Evolutionary conservation across 495 filamentous ascomycete genomes (phyloP), one percentile per base, ranked within the genome.

Genomic region (Chaetomium tenue): DNA sequence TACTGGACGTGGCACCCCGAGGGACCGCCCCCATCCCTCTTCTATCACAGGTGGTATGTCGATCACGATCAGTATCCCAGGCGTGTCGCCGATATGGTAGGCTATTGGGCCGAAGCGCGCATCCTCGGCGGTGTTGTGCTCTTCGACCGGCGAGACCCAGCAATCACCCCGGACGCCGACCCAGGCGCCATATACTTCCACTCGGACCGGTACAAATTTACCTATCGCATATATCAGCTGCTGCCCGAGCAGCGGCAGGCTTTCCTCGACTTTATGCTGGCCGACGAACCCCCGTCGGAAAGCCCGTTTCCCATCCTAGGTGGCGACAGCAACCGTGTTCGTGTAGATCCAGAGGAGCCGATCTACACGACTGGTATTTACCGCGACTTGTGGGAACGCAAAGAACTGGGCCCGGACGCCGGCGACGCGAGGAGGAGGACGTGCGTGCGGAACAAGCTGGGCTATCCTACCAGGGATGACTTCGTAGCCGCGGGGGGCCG

Each of bases 41-140:
- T 76, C 55, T 60, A 53, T 56, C 70, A 75, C 54, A 28, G 8
- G 1, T 66, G 40, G 13, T 76, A 75, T 55, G 3, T 26, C 18
- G 61, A 71, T n/a, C 42, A 55, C 22, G 47, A 72, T 22, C 67
- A 70, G 39, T 78, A 75, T 54, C 71, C 73, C 18, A 54, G 70
- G 6, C 67, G 64, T 13, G 66, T 72, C 11, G 71, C 70, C 8
- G 73, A 76, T 63, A 53, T 71, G 13, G 71, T 74, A 22, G 76
- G 73, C 26, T 76, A 75, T 62, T 76, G 72, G 74, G 74, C 71
- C 44, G 74, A 74, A 60, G 59, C 61, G 12, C 63, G 71, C 15
- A 71, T 74, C 42, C 62, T 76, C 0, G 70, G 75, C n/a, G 72
- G 71, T n/a, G 72, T 78, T 18, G 65, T 70, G 5, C 33, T 73